Evolutionary conservation across 208 protist species (phyloP), one percentile per base, ranked within the genome.

Genomic region (Leptomonas seymouri): DNA sequence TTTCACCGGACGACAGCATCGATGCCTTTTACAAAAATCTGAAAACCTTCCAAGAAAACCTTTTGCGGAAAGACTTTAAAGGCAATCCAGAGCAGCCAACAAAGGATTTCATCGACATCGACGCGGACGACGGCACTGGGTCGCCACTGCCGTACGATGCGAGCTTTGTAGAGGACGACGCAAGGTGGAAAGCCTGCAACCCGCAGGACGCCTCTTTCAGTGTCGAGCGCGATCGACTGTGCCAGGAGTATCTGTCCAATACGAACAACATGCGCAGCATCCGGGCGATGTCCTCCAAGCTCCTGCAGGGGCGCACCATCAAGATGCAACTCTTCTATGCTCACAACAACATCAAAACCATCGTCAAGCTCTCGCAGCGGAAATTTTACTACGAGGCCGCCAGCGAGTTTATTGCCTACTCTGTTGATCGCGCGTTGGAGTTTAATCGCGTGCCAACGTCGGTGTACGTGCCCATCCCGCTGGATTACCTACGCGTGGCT

Each of bases 311-410:
- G 0, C 78, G 90, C 21, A 95, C 90, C 1, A 95, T 95, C 58
- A 95, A 95, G 74, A 81, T 93, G 64, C 78, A 81, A 36, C 45
- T 95, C 21, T 70, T 41, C 36, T 95, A 95, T 58, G 86, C 84
- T 16, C 90, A 95, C 68, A 76, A 83, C 67, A 82, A 83, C 65
- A 84, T 95, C 59, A 71, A 81, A 36, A 75, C 84, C 21, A 90
- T 95, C 50, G 84, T 95, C 20, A 95, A 95, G 68, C 69, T 95
- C 7, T 86, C 90, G 18, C 90, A 95, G 71, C 56, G 72, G 14
- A 93, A 93, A 60, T 95, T 95, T 71, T 71, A 83, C 57, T 92
- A 80, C 76, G 90, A 95, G 73, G 85, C 90, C 3, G 76, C 75
- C 20, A 93, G 87, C 55, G 90, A 95, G 79, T 89, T 71, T 55